phyloP scores from a whole-genome alignment of 2,329 filamentous ascomycete species.

The Colletotrichum aenigma region DNA sequence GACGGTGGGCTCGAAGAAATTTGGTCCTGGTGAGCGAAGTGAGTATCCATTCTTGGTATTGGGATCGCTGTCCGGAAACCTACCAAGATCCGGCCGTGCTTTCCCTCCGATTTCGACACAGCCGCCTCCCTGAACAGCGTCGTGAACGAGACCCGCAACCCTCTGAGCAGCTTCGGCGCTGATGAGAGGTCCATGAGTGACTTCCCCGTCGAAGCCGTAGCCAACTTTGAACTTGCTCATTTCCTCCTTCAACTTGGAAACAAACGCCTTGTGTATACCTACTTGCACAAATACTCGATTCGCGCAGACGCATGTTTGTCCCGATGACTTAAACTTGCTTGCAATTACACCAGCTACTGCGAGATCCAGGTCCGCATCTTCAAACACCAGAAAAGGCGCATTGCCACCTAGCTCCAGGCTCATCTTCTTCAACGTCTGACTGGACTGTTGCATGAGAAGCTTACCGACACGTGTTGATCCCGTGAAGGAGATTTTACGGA shows the following conservation, averaged over 20 bases:
- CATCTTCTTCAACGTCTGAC: conserved; percentile 79
- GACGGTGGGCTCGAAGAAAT: conserved; percentile 91
- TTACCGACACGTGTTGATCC: conserved; percentile 75
- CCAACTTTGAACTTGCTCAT: conserved; percentile 79
- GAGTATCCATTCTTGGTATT: conserved; percentile 59
- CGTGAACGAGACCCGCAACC: conserved; percentile 78
- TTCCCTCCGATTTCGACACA: conserved; percentile 75
- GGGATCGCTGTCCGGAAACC: conserved; percentile 17
- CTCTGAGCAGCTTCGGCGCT: conserved; percentile 82
- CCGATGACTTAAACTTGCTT: conserved; percentile 92
- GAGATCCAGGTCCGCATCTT: conserved; percentile 86
- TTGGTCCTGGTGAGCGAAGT: conserved; percentile 65
- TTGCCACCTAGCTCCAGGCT: conserved; percentile 95
- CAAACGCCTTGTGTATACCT: conserved; percentile 79
- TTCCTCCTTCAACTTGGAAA: conserved; percentile 70
- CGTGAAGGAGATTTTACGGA: conserved; percentile 94
- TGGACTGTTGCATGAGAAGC: conserved; percentile 87
- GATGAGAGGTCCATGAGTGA: conserved; percentile 84
- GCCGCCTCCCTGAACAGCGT: conserved; percentile 79
- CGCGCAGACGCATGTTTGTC: conserved; percentile 93
- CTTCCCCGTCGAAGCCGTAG: conserved; percentile 70
- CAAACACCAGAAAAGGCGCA: conserved; percentile 95
- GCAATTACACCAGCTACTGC: conserved; percentile 84
- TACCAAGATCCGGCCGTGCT: conserved; percentile 64
- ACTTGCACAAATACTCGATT: conserved; percentile 83